Base-by-base conservation (phyloP, 1,284 basidiomycete genomes). In the Naganishia sp. region DNA sequence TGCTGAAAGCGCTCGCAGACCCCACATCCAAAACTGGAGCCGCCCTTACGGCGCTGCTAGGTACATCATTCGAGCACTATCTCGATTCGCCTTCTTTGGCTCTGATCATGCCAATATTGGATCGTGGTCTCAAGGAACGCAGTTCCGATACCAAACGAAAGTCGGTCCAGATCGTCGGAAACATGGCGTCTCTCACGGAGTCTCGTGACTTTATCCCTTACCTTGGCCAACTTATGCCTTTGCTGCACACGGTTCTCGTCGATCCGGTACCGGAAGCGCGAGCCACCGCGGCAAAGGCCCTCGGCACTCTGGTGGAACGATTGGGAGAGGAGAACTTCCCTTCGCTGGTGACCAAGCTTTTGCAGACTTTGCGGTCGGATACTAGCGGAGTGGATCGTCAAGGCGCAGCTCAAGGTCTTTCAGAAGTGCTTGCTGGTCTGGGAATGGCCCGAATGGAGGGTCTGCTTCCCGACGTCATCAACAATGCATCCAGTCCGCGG, bases 61-160 rank as follows among this genome's bases (percentile, higher is more conserved):
- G 93, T 79, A 98, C 92, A 10, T 93, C 92, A 7, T 99, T 99
- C 80, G 91, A 94, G 80, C 96, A 99, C 77, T 98, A 97, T 75
- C 95, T 99, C 72, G 96, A 99, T 73, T 91, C 94, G 57, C 96
- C 96, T 0, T 99, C 96, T 3, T 83, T 99, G n/a, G 96, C 96
- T 21, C 81, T 99, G 72, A 92, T 92, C 64, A 87, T 99, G 69
- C 96, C 96, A 2, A 96, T 99, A 74, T 84, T 99, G 67, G 94
- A 98, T 73, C 86, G 95, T 63, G 96, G 96, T 64, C 82, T 99
- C 50, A 85, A 88, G 69, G 94, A 98, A 77, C 87, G 96, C 65
- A 88, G 91, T 23, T 91, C 96, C 0, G 92, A 96, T 63, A 90
- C 89, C 15, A 98, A 99, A 83, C 90, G 91, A 80, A 95, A 95